phyloP scores from a whole-genome alignment of 805 yeast species.

The Hanseniaspora singularis region DNA sequence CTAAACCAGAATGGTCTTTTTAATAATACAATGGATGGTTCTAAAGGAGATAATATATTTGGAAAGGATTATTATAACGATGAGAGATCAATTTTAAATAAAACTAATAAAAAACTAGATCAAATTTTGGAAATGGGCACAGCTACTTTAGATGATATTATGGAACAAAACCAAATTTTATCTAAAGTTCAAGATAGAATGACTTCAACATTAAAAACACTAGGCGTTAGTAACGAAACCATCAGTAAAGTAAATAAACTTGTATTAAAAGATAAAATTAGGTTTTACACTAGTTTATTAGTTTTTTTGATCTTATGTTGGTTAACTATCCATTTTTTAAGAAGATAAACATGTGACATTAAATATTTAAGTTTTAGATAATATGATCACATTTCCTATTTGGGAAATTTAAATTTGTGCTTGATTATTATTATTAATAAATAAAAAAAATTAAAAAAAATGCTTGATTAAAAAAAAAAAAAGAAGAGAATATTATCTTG shows the following conservation, averaged over 20 bases:
- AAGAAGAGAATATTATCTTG: not conserved
- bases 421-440: not conserved
- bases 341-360: not conserved
- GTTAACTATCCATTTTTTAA: conserved; percentile 1
- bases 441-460: not conserved
- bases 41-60: conserved; percentile 36
- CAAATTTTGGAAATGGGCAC: conserved; percentile 85
- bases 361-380: not conserved
- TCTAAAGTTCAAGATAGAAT: conserved; percentile 50
- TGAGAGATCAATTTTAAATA: conserved; percentile 50
- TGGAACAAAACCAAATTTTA: conserved; percentile 69
- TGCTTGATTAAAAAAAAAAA: conserved; percentile 4
- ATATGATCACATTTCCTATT: conserved; percentile 4
- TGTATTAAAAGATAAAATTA: conserved; percentile 51
- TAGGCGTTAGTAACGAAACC: conserved; percentile 80
- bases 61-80: conserved; percentile 51
- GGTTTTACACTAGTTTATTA: conserved; percentile 66
- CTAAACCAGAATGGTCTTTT: too few species aligned
- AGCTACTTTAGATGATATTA: conserved; percentile 69
- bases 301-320: conserved; percentile 29
- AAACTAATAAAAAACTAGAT: conserved; percentile 75
- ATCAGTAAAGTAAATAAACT: conserved; percentile 67
- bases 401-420: conserved; percentile 5
- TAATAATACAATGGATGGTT: too few species aligned
- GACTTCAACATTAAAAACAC: conserved; percentile 57